Evolutionary conservation across 768 basidiomycete genomes (phyloP), one percentile per base, ranked within the genome.

Genomic region (Trametes cingulata): DNA sequence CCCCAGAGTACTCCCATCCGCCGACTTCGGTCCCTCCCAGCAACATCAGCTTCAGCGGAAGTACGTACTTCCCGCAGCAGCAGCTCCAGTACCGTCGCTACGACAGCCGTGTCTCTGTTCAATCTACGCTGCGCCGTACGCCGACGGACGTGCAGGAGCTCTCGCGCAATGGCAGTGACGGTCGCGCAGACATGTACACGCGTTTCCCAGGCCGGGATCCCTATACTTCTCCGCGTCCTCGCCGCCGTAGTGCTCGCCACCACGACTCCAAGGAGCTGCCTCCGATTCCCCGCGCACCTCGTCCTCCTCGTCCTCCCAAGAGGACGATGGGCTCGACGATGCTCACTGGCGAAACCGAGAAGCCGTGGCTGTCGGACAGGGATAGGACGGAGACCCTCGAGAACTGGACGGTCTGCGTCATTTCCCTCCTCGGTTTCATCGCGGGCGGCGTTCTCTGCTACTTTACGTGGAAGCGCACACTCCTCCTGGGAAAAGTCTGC

Each of bases 361-460:
- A 91, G 66, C 87, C 88, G 0, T 90, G 89, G 89, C 66, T 77
- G 1, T 63, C 73, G 2, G 77, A 77, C 35, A 81, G 80, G 63
- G 83, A 83, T 68, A 74, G 78, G 0, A 78, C 83, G 20, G 76
- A 73, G 0, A 75, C 74, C 6, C 68, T 87, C 27, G 77, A 84
- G 0, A 88, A 88, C 65, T 76, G 80, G 63, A 50, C 88, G 55
- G 84, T 84, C 4, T 88, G 85, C 65, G 41, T 75, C 19, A 75
- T 86, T 55, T 75, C 83, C 0, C 71, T 83, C 58, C 62, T 86
- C 19, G 89, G 87, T 12, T 61, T 86, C 29, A 77, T 72, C 3
- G 82, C 73, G 3, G 81, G 85, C 17, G 82, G 73, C 0, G 29
- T 85, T 1, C 82, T 84, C 46, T 83, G 80, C 64, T 88, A 81